These are phyloP conservation scores for Diaporthe citriasiana DNA, from an alignment of 2,329 filamentous ascomycete species.

Conservation along the genomic window DNA sequence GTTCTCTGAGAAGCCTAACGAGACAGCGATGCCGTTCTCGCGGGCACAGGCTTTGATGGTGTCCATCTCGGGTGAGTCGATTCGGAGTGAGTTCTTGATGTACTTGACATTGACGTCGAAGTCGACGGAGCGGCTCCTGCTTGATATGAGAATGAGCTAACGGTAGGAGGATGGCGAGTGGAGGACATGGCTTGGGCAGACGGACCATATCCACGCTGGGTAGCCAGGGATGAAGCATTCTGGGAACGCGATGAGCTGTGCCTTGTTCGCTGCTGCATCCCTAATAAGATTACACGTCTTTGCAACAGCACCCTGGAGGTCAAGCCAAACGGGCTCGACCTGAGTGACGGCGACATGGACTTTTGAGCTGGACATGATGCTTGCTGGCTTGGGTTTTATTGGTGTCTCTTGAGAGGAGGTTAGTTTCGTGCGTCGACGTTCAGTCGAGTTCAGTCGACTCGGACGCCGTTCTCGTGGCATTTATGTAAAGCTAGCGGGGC, in stretches of 20 bases:
- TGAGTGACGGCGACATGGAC: conserved; percentile 65
- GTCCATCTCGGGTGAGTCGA: conserved; percentile 60
- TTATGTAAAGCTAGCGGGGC: not conserved
- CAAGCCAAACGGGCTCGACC: conserved; percentile 72
- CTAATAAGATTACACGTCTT: conserved; percentile 71
- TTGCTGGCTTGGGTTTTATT: not conserved
- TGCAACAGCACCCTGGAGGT: conserved; percentile 65
- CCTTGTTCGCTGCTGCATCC: conserved; percentile 66
- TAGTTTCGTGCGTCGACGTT: not conserved
- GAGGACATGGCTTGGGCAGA: conserved; percentile 45
- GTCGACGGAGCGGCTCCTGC: conserved; percentile 45
- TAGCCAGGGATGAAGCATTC: conserved; percentile 70
- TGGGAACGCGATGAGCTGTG: conserved; percentile 68
- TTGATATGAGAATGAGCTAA: not conserved
- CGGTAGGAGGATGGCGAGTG: conserved; percentile 46
- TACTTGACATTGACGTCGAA: conserved; percentile 49
- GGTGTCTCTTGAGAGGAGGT: not conserved
- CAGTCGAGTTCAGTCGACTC: not conserved
- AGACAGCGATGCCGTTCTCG: conserved; percentile 60
- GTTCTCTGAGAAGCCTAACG: conserved; percentile 65
- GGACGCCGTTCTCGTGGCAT: not conserved
- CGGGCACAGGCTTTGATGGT: conserved; percentile 57
- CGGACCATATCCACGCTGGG: conserved; percentile 56
- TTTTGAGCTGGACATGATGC: conserved; percentile 22
- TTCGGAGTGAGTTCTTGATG: conserved; percentile 57